Conservation (phyloP, 192 early-diverging fungal species). For the Fimicolochytrium jonesii region DNA sequence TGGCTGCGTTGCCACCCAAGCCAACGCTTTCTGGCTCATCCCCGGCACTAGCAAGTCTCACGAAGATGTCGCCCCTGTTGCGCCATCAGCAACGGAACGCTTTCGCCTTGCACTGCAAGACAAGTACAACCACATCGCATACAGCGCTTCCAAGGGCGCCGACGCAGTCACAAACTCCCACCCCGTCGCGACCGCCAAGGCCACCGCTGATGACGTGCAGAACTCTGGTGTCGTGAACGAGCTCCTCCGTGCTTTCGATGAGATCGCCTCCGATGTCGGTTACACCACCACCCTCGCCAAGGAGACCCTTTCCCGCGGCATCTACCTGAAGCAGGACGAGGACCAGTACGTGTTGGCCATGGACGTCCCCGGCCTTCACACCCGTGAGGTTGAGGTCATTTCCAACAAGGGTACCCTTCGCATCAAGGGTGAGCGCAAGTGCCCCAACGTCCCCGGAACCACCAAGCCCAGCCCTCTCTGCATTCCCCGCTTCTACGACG, state of each 20-base stretch:
- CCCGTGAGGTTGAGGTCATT: constrained; percentile 7
- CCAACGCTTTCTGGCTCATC: constrained; percentile 22
- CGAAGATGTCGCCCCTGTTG: not conserved
- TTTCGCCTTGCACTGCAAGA: not conserved
- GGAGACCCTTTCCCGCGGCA: constrained; percentile 11
- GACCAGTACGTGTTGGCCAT: constrained; percentile 18
- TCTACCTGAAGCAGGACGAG: constrained; percentile 17
- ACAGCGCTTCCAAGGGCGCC: too few relatives aligned
- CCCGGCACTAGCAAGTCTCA: not conserved
- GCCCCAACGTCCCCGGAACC: constrained; percentile 4
- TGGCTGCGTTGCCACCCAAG: not conserved
- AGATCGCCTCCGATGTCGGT: constrained; percentile 22
- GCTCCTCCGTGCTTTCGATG: constrained; percentile 16
- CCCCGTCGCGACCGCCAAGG: not conserved
- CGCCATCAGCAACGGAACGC: not conserved
- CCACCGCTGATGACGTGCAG: not conserved
- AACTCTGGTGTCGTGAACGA: constrained; percentile 10
- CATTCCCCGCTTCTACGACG: constrained; percentile 24
- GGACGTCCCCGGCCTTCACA: constrained; percentile 28
- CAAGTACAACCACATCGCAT: not conserved
- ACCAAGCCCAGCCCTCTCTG: constrained; percentile 15
- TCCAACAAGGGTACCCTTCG: constrained; percentile 10
- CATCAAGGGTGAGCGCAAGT: constrained; percentile 18
- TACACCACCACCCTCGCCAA: constrained; percentile 9
- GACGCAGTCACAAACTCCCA: not conserved